phyloP scores from a whole-genome alignment of 305 asterid species.

The Fraxinus angustifolia region DNA sequence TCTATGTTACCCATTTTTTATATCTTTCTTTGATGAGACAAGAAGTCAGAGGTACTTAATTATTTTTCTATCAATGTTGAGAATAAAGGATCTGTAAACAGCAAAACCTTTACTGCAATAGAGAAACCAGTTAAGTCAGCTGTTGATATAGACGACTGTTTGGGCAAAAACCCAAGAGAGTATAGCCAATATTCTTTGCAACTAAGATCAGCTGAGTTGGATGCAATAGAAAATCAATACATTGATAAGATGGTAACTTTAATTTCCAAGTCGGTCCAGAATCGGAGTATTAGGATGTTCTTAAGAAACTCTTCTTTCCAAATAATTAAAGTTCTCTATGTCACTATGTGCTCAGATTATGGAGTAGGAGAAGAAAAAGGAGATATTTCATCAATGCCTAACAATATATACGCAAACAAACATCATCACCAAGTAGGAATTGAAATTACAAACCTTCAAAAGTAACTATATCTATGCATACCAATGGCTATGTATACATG shows the following conservation, averaged over 20 bases:
- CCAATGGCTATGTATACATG: neutral
- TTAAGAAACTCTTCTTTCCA: neutral
- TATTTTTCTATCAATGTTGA: neutral
- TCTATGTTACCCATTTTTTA: neutral
- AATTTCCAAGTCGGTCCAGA: neutral
- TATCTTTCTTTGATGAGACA: neutral
- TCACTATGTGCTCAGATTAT: neutral
- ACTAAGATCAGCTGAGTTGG: neutral
- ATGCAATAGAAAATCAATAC: neutral
- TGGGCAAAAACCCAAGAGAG: neutral
- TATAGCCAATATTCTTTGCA: constrained; percentile 5
- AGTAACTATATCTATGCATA: neutral
- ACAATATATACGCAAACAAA: neutral
- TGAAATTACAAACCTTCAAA: constrained; percentile 6
- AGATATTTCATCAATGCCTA: neutral
- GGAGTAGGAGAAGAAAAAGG: neutral
- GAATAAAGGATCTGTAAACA: neutral
- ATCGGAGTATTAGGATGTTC: neutral
- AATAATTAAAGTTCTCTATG: neutral
- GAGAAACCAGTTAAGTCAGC: constrained; percentile 10
- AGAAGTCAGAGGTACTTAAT: neutral
- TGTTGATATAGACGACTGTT: neutral
- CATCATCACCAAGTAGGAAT: neutral
- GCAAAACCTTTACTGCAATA: neutral
- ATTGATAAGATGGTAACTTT: neutral